Percentiles rank a stretch among this genome's conserved stretches.
Evolutionary conservation across 495 filamentous ascomycete species (phyloP).

Genomic region (Massariosphaeria phaeospora): DNA sequence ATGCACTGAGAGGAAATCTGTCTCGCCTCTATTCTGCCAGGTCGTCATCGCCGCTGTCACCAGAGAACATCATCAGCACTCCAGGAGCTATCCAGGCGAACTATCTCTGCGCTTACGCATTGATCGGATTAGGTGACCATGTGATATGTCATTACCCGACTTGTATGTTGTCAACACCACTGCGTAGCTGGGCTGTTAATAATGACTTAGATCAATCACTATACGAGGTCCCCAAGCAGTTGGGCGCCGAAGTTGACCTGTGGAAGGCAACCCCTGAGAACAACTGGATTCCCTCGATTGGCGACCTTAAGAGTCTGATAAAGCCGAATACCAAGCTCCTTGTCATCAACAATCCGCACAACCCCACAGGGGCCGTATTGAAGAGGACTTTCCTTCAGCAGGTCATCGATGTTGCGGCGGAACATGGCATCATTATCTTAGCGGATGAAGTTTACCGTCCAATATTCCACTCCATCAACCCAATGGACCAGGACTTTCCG

Average conservation of each 20-base stretch:
- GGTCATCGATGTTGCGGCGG: conserved; percentile 60
- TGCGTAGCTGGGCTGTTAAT: neutral
- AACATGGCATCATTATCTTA: conserved; percentile 61
- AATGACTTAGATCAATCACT: conserved; percentile 61
- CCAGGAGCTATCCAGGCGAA: conserved; percentile 83
- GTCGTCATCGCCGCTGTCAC: conserved; percentile 46
- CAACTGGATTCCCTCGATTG: conserved; percentile 61
- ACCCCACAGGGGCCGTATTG: conserved; percentile 74
- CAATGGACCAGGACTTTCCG: conserved; percentile 54
- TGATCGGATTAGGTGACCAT: conserved; percentile 77
- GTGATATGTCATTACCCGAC: conserved; percentile 86
- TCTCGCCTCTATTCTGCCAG: conserved; percentile 60
- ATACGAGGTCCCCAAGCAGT: conserved; percentile 66
- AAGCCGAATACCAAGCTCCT: conserved; percentile 72
- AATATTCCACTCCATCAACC: conserved; percentile 71
- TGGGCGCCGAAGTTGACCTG: conserved; percentile 75
- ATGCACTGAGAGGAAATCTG: conserved; percentile 57
- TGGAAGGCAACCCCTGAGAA: conserved; percentile 68
- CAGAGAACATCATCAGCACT: conserved; percentile 69
- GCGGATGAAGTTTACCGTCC: conserved; percentile 86
- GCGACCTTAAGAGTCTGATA: conserved; percentile 63
- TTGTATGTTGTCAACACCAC: conserved; percentile 36
- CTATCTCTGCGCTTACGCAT: conserved; percentile 67
- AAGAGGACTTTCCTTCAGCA: conserved; percentile 54
- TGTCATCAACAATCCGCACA: conserved; percentile 78